Base-by-base conservation (phyloP, 257 asterid species). In the Eucommia ulmoides region DNA sequence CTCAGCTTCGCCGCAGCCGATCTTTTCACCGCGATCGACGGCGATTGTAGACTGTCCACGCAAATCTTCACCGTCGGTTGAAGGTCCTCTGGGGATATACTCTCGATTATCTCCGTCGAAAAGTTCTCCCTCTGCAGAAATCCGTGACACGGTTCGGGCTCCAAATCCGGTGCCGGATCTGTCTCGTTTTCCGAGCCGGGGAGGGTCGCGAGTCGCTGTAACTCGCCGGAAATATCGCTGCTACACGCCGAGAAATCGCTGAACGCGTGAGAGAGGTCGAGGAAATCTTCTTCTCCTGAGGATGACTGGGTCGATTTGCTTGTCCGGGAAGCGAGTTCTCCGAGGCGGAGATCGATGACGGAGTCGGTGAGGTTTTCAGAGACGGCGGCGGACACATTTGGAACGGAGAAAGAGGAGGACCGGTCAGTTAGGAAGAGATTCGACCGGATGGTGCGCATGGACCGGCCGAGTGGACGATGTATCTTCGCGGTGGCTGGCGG, bases 1-100 rank as follows among this genome's bases (percentile, higher is more conserved):
- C 97, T 65, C 17, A 88, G 56, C 19, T 84, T 88, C 3, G 93
- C 97, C 19, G 97, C 95, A 2, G 97, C 97, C 7, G 94, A 84
- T 47, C 95, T 70, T 55, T 74, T 79, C 50, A 84, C 82, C 0
- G 86, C 86, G 14, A 68, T 26, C 1, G 95, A 88, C 0, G 81
- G 19, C 1, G 95, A 88, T 23, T 71, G 74, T 45, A 88, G 60
- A 0, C 86, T 77, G 47, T 84, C 95, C 12, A 88, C 69, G 22
- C 97, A 88, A 19, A 88, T 76, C 24, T 84, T 79, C 29, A 88
- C 95, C 1, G 97, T 77, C 23, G 95, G 95, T 24, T 81, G 86
- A 19, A 88, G 94, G 41, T 88, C 95, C 48, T 88, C 97, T 25
- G 97, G 94, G 9, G 93, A 80, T 49, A 84, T 84, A 63, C 72